Evolutionary conservation across 108 stramenopile species (phyloP), one percentile per base, ranked within the genome.

Genomic region (Skeletonema menzelii): DNA sequence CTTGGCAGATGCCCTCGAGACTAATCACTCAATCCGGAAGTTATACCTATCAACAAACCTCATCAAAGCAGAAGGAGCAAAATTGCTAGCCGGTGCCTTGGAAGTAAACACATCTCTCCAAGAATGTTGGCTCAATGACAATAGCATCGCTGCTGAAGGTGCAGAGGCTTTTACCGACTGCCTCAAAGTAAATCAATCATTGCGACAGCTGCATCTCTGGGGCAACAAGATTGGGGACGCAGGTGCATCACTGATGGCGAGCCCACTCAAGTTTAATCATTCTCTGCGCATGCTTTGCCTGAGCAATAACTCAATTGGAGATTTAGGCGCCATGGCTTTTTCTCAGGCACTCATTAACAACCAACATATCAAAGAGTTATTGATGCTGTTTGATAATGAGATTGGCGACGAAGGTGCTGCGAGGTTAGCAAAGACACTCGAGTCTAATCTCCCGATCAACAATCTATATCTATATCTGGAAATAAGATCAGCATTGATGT

Each of bases 1-100:
- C 11, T 24, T 44, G 27, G 65, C 73, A 8, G 71, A 76, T 24
- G 65, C 83, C 3, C 61, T 83, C 22, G 26, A 49, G 20, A 44
- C 70, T 14, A 77, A 77, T 11, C 69, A 20, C 27, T 44, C 77
- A 2, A 40, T 83, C 24, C 56, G 69, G 7, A 83, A 77, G 26
- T 73, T 83, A 28, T 78, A 74, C 35, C 37, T 83, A 32, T 77
- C 77, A 30, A 70, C 70, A 42, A 70, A 70, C 20, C n/a, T 38
- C 1, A 69, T 69, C 17, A 58, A 53, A 22, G 53, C 19, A 22
- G 68, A 34, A 3, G 68, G 68, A 53, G 68, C 56, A 24, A 53
- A 57, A 4, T 19, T 12, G 49, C 15, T 69, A 35, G 68, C 56
- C 20, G 56, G 38, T 31, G 28, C 62, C 6, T 15, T 63, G 11